These are phyloP conservation scores for Microdochium trichocladiopsis DNA, from an alignment of 2,329 filamentous ascomycete species.

Conservation along the genomic window DNA sequence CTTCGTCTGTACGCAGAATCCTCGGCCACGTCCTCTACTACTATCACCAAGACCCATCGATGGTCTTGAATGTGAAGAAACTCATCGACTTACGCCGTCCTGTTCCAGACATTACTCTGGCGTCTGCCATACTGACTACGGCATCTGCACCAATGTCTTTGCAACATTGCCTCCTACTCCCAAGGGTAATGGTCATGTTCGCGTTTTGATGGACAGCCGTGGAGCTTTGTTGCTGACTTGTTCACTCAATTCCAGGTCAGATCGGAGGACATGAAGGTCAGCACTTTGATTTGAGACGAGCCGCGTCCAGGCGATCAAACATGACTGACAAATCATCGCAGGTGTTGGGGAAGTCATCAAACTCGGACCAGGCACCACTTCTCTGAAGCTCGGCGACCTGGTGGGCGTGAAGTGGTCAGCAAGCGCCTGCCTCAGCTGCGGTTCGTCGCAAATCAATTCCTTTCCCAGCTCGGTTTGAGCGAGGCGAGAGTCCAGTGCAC, in stretches of 20 bases:
- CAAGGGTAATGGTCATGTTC: slow-evolving; percentile 9
- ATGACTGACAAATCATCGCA: too few species aligned
- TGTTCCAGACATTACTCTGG: background rate
- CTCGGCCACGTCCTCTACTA: too few species aligned
- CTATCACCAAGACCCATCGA: too few species aligned
- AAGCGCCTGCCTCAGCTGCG: slow-evolving; percentile 45
- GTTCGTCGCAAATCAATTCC: slow-evolving; percentile 11
- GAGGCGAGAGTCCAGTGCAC: too few species aligned
- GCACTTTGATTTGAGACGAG: too few species aligned
- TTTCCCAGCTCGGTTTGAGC: too few species aligned
- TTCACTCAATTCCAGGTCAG: slow-evolving; percentile 53
- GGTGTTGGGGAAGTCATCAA: slow-evolving; percentile 53
- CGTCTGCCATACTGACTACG: slow-evolving; percentile 6
- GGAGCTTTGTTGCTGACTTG: slow-evolving; percentile 35
- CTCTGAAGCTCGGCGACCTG: slow-evolving; percentile 57
- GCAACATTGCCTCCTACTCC: slow-evolving; percentile 25
- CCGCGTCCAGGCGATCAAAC: too few species aligned
- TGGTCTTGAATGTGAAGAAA: too few species aligned
- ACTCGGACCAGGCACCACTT: slow-evolving; percentile 52
- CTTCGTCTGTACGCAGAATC: slow-evolving; percentile 11
- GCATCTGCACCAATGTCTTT: background rate
- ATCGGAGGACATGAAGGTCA: slow-evolving; percentile 63
- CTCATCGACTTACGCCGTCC: too few species aligned
- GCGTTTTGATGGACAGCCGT: too few species aligned
- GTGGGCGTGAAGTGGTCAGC: slow-evolving; percentile 67